Percentiles rank a stretch among this genome's conserved stretches.
phyloP scores from a whole-genome alignment of 257 asterid species.

The Solanum pennellii region DNA sequence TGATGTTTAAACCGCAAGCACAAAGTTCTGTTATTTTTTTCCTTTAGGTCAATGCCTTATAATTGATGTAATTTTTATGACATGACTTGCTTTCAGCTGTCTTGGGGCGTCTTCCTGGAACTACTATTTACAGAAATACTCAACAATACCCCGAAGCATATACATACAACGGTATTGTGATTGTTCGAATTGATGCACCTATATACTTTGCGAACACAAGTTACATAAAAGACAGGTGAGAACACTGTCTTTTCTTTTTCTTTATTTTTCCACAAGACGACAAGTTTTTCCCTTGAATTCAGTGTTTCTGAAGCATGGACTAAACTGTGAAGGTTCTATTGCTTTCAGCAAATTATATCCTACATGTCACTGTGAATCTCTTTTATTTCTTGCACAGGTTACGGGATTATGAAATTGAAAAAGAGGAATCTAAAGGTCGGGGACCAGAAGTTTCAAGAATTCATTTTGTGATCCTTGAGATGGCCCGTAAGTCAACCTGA shows the following conservation, averaged over 20 bases:
- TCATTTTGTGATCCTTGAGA: slow-evolving; percentile 74
- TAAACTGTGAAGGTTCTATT: background rate
- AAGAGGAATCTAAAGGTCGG: slow-evolving; percentile 44
- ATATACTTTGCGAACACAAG: slow-evolving; percentile 92
- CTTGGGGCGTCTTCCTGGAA: slow-evolving; percentile 97
- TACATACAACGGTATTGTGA: slow-evolving; percentile 89
- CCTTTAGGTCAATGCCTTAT: background rate
- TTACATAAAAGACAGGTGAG: slow-evolving; percentile 86
- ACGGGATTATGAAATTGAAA: slow-evolving; percentile 75
- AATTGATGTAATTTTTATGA: background rate
- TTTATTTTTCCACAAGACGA: background rate
- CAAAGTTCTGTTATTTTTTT: background rate
- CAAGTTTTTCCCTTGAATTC: background rate
- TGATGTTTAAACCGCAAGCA: background rate
- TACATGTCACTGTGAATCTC: background rate
- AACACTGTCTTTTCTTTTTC: background rate
- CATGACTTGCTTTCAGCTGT: slow-evolving; percentile 47
- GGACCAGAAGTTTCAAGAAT: slow-evolving; percentile 85
- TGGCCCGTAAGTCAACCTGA: slow-evolving; percentile 78
- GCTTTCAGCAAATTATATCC: background rate
- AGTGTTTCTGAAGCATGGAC: background rate
- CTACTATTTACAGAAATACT: slow-evolving; percentile 79
- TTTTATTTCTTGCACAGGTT: slow-evolving; percentile 40
- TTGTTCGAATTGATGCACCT: slow-evolving; percentile 94
- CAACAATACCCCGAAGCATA: slow-evolving; percentile 97